phyloP scores from a whole-genome alignment of 2,329 filamentous ascomycete species.

The Camptophora hylomeconis region DNA sequence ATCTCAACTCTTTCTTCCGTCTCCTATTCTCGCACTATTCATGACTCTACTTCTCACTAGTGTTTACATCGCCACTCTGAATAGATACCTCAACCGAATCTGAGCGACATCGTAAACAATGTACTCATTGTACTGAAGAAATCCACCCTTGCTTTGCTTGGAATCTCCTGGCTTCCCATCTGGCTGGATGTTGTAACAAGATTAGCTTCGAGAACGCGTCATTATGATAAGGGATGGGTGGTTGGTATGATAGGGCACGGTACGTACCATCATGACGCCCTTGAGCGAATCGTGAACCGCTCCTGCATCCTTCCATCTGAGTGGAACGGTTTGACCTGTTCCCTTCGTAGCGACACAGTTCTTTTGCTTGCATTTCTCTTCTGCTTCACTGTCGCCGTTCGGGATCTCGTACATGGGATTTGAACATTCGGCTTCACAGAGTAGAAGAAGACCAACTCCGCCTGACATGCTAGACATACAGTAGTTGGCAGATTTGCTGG shows the following conservation, averaged over 20 bases:
- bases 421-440: slow-evolving; percentile 76
- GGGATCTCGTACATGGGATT: slow-evolving; percentile 56
- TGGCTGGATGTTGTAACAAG: slow-evolving; percentile 1
- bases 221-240: neutral
- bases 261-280: slow-evolving; percentile 50
- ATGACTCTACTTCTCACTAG: no score
- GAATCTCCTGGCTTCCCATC: slow-evolving; percentile 5
- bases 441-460: slow-evolving; percentile 59
- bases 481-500: slow-evolving; percentile 70
- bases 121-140: slow-evolving; percentile 30
- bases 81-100: slow-evolving; percentile 32
- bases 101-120: slow-evolving; percentile 36
- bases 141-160: slow-evolving; percentile 5
- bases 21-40: slow-evolving; percentile 21
- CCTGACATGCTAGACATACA: slow-evolving; percentile 49
- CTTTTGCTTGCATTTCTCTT: slow-evolving; percentile 44
- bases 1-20: no score
- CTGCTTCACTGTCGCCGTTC: slow-evolving; percentile 48
- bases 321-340: slow-evolving; percentile 50
- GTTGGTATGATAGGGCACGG: neutral
- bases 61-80: slow-evolving; percentile 27
- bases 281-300: slow-evolving; percentile 51
- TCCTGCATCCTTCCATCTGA: slow-evolving; percentile 63
- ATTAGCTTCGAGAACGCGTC: neutral
- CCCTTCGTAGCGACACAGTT: slow-evolving; percentile 61